Conservation (phyloP, 176 grass and related monocot species). For the Musa schizocarpa region DNA sequence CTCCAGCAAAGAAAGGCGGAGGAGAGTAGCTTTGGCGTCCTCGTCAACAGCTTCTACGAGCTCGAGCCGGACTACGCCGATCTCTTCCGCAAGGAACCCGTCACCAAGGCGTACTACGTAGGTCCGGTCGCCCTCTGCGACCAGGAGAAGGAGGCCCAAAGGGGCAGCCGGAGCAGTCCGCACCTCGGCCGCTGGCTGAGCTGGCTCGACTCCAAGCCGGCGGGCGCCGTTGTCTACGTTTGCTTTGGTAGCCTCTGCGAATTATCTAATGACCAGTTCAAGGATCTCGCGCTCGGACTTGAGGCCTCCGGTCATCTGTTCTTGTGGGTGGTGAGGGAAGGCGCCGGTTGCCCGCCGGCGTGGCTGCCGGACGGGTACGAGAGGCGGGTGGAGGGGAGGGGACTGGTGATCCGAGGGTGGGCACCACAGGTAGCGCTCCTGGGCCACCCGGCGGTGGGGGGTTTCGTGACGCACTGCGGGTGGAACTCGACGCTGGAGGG, state of each 20-base stretch:
- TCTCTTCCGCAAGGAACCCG: neutral
- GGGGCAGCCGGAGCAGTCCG: neutral
- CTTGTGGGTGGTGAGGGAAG: conserved; percentile 54
- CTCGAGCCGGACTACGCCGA: conserved; percentile 16
- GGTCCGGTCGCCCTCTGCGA: conserved; percentile 1
- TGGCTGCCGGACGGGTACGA: conserved; percentile 25
- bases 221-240: conserved; percentile 33
- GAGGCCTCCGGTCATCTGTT: conserved; percentile 26
- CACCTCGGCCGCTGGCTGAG: conserved; percentile 16
- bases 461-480: conserved; percentile 77
- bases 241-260: conserved; percentile 55
- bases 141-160: neutral
- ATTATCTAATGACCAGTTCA: conserved; percentile 15
- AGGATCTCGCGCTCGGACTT: conserved; percentile 33
- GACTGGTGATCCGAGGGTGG: neutral
- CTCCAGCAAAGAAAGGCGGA: neutral
- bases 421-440: conserved; percentile 5
- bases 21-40: conserved; percentile 6
- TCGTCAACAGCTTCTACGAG: conserved; percentile 9
- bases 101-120: neutral
- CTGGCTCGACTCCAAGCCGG: conserved; percentile 21
- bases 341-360: conserved; percentile 16
- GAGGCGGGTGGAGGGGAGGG: conserved; percentile 25
- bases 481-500: conserved; percentile 82
- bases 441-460: conserved; percentile 28